phyloP scores from a whole-genome alignment of 2,329 filamentous ascomycete genomes.

The Fusarium sp. region DNA sequence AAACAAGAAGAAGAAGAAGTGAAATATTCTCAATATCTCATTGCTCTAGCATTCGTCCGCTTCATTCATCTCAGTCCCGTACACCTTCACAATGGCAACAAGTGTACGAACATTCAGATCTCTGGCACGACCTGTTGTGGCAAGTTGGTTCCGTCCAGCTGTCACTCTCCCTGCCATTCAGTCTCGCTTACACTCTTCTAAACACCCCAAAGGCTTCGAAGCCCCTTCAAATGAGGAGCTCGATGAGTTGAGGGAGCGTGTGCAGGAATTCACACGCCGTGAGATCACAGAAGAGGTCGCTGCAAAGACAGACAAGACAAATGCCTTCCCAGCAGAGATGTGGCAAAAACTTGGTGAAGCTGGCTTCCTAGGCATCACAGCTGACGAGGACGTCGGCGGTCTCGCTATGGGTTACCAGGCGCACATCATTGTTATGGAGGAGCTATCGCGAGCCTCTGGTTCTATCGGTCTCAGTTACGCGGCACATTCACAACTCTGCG shows the following conservation, averaged over 20 bases:
- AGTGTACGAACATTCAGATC: constrained; percentile 50
- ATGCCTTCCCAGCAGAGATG: constrained; percentile 89
- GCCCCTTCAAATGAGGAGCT: constrained; percentile 77
- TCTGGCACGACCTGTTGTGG: constrained; percentile 45
- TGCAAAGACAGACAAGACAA: constrained; percentile 80
- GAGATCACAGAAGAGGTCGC: constrained; percentile 88
- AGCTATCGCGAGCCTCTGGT: constrained; percentile 85
- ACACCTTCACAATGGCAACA: constrained; percentile 50
- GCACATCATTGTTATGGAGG: constrained; percentile 94
- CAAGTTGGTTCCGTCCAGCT: constrained; percentile 36
- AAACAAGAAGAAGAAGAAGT: neutral
- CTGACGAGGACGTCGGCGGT: constrained; percentile 90
- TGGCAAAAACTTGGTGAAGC: constrained; percentile 94
- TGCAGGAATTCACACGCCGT: constrained; percentile 87
- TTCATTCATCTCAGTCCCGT: neutral
- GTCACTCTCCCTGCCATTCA: constrained; percentile 49
- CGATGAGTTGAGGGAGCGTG: constrained; percentile 80
- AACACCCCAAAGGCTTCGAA: constrained; percentile 69
- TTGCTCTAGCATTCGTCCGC: neutral
- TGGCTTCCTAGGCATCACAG: constrained; percentile 90
- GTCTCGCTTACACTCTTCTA: constrained; percentile 60
- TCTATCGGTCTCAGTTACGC: constrained; percentile 92
- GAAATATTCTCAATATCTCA: neutral
- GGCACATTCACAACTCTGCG: constrained; percentile 93
- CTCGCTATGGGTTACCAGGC: constrained; percentile 95